These are phyloP conservation scores for Gryganskiella cystojenkinii DNA, from an alignment of 192 early-diverging fungal species.

Conservation along the genomic window DNA sequence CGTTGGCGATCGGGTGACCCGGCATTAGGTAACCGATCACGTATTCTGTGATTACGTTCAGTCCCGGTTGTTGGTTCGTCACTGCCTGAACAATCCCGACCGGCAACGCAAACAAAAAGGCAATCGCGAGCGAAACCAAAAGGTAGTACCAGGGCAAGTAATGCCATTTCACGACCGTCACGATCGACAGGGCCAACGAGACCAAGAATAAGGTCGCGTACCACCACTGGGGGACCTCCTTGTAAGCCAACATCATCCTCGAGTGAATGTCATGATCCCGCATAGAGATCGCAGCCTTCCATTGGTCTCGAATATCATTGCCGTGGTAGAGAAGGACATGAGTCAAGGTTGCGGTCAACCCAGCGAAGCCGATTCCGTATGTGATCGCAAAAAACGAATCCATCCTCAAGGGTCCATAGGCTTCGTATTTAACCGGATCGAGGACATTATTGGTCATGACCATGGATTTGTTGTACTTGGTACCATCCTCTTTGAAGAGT, in stretches of 20 bases:
- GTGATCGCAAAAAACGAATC: slow-evolving; percentile 38
- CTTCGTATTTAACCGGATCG: slow-evolving; percentile 25
- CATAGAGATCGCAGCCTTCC: slow-evolving; percentile 42
- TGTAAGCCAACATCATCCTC: slow-evolving; percentile 75
- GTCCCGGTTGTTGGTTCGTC: slow-evolving; percentile 54
- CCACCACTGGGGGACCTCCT: slow-evolving; percentile 78
- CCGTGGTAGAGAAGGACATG: slow-evolving; percentile 73
- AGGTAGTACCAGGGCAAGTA: slow-evolving; percentile 29
- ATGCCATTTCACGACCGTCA: slow-evolving; percentile 24
- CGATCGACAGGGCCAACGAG: slow-evolving; percentile 17
- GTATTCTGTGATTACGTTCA: slow-evolving; percentile 66
- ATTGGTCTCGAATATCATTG: slow-evolving; percentile 62
- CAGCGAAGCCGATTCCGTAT: slow-evolving; percentile 64
- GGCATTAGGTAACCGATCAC: slow-evolving; percentile 64
- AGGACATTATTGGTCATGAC: slow-evolving; percentile 33
- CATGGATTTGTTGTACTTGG: slow-evolving; percentile 17
- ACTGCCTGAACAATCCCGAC: slow-evolving; percentile 63
- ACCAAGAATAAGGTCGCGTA: slow-evolving; percentile 19
- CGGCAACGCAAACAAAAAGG: slow-evolving; percentile 55
- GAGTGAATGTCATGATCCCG: slow-evolving; percentile 71
- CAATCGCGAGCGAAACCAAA: slow-evolving; percentile 48
- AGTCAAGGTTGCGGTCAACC: slow-evolving; percentile 62
- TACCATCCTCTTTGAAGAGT: slow-evolving; percentile 28
- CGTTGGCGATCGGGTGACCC: slow-evolving; percentile 59
- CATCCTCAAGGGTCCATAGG: slow-evolving; percentile 28